Percentiles rank a stretch among this genome's conserved stretches.
Evolutionary conservation across 345 rosid genomes (phyloP).

Genomic region (Syzygium grande): DNA sequence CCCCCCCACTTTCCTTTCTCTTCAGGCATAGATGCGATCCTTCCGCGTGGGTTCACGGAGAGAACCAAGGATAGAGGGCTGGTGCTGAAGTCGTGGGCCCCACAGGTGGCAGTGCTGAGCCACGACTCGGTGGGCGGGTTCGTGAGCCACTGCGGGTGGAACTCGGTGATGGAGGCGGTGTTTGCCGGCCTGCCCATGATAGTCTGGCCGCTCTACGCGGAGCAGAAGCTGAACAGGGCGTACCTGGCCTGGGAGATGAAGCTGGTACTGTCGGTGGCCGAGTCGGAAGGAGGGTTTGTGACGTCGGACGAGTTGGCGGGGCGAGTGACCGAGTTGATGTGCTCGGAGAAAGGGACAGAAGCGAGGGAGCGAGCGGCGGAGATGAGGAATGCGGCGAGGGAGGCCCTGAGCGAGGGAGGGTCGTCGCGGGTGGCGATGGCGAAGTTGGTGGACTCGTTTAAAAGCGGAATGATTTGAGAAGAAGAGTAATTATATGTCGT

Average conservation of each 20-base stretch:
- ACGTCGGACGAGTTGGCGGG: conserved; percentile 2
- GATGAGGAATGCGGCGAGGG: neutral
- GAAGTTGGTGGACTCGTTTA: neutral
- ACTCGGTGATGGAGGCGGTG: conserved; percentile 27
- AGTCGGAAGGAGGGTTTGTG: neutral
- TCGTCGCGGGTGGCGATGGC: neutral
- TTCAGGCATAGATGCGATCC: neutral
- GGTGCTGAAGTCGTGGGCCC: conserved; percentile 30
- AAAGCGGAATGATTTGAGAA: neutral
- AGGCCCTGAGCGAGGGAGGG: neutral
- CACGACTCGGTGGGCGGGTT: conserved; percentile 27
- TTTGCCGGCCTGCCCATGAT: conserved; percentile 10
- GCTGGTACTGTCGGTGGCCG: neutral
- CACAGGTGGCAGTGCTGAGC: conserved; percentile 17
- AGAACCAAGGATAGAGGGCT: neutral
- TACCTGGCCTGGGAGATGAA: neutral
- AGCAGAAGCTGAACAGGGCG: conserved; percentile 1
- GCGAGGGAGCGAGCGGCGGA: neutral
- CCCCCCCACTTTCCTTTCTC: neutral
- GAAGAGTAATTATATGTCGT: neutral
- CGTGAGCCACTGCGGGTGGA: conserved; percentile 40
- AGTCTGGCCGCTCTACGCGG: conserved; percentile 15
- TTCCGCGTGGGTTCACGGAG: too few species aligned
- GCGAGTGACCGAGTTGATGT: conserved; percentile 1
- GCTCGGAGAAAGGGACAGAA: neutral